Conservation (phyloP, 2,329 filamentous ascomycete genomes). For the Coniella lustricola region DNA sequence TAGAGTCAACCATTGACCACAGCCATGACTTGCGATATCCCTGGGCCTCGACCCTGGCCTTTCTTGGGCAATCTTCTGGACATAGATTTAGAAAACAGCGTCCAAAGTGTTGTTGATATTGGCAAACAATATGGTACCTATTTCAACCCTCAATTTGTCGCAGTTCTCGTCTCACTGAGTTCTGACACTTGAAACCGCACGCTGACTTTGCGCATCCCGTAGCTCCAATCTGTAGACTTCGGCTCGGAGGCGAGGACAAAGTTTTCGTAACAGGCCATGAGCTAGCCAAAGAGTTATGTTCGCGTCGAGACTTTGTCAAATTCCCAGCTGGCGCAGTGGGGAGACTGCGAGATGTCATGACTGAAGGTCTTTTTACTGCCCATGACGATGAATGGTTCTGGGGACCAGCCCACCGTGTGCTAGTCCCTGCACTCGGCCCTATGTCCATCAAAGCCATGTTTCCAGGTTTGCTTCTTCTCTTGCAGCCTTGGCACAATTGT, state of each 20-base stretch:
- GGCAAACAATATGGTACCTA: background rate
- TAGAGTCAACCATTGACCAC: background rate
- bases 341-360: background rate
- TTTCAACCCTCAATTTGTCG: background rate
- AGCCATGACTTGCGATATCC: background rate
- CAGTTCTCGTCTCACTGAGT: too few relatives aligned
- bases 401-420: background rate
- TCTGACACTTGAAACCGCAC: background rate
- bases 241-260: background rate
- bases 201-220: background rate
- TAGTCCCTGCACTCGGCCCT: constrained; percentile 3
- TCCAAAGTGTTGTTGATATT: background rate
- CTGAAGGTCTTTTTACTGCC: constrained; percentile 1
- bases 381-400: constrained; percentile 3
- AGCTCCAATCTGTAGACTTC: constrained; percentile 4
- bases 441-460: constrained; percentile 5
- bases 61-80: background rate
- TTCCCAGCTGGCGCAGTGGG: background rate
- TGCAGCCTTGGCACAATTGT: background rate
- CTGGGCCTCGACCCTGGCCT: background rate
- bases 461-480: background rate
- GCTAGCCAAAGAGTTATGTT: constrained; percentile 1
- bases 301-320: constrained; percentile 4
- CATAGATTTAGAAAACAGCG: background rate
- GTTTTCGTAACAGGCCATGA: background rate